Conservation (phyloP, 768 basidiomycete species). For the Pisolithus marmoratus region DNA sequence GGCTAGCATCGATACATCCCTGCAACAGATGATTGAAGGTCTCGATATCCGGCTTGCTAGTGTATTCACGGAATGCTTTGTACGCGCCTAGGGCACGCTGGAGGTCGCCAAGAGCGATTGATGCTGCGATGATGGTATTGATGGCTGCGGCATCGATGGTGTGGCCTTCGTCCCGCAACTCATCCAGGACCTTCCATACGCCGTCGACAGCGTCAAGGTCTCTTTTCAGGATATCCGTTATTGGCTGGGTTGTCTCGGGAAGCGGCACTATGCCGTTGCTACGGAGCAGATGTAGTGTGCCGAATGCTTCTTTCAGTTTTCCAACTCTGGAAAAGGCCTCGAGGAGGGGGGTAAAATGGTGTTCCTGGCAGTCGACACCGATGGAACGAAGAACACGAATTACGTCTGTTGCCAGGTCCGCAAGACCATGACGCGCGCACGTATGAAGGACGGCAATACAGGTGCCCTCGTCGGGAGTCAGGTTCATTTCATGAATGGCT, state of each 20-base stretch:
- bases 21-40: conserved; percentile 68
- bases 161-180: conserved; percentile 48
- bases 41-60: conserved; percentile 49
- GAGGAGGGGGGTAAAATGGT: conserved; percentile 74
- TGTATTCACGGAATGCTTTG: conserved; percentile 52
- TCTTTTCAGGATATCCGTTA: conserved; percentile 43
- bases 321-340: conserved; percentile 62
- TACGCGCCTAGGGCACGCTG: conserved; percentile 77
- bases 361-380: conserved; percentile 50
- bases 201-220: conserved; percentile 53
- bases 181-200: conserved; percentile 59
- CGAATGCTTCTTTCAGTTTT: conserved; percentile 58
- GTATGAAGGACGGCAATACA: conserved; percentile 65
- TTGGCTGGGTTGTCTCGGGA: conserved; percentile 46
- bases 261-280: conserved; percentile 44
- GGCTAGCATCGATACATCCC: conserved; percentile 53
- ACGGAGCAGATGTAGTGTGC: conserved; percentile 56
- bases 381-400: conserved; percentile 49
- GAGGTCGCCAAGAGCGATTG: conserved; percentile 55
- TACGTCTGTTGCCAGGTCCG: conserved; percentile 62
- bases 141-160: conserved; percentile 53
- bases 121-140: conserved; percentile 63
- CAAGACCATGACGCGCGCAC: conserved; percentile 66
- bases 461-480: conserved; percentile 70
- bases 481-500: conserved; percentile 43